A percentile compares a stretch with the other conserved stretches of the same genome.
phyloP scores from a whole-genome alignment of 2,329 filamentous ascomycete species.

The Fusarium austroafricanum region DNA sequence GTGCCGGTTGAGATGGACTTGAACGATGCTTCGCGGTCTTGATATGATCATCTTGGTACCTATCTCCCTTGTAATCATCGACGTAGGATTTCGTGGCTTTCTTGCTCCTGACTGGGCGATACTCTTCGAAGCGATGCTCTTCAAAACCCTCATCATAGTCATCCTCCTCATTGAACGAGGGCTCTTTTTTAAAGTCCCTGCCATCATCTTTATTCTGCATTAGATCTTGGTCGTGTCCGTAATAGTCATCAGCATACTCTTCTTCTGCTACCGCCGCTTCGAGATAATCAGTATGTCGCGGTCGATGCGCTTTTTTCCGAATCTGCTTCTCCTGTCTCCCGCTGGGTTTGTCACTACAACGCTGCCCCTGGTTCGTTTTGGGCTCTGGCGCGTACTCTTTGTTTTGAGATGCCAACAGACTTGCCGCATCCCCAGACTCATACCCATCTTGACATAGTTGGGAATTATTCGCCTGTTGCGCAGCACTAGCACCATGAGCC shows the following conservation, averaged over 20 bases:
- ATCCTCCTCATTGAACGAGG: background rate
- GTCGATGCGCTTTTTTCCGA: accelerated
- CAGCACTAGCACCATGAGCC: background rate
- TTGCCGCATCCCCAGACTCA: background rate
- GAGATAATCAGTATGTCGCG: no score
- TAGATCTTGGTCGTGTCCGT: accelerated
- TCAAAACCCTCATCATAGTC: background rate
- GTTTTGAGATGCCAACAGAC: accelerated
- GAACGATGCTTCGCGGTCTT: accelerated
- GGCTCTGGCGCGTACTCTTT: accelerated
- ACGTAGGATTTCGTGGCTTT: background rate
- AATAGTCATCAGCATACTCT: accelerated
- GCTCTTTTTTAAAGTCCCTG: background rate
- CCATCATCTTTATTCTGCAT: background rate
- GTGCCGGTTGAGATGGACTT: background rate
- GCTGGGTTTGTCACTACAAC: background rate
- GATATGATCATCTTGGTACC: background rate
- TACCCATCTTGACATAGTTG: background rate
- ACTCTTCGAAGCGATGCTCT: background rate
- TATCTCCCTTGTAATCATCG: background rate
- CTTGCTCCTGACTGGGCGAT: background rate
- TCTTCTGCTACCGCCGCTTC: background rate
- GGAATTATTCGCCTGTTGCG: background rate
- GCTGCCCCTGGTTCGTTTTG: background rate
- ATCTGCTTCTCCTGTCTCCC: background rate